Base-by-base conservation (phyloP, 2,329 filamentous ascomycete species). In the Septoria petroselini region DNA sequence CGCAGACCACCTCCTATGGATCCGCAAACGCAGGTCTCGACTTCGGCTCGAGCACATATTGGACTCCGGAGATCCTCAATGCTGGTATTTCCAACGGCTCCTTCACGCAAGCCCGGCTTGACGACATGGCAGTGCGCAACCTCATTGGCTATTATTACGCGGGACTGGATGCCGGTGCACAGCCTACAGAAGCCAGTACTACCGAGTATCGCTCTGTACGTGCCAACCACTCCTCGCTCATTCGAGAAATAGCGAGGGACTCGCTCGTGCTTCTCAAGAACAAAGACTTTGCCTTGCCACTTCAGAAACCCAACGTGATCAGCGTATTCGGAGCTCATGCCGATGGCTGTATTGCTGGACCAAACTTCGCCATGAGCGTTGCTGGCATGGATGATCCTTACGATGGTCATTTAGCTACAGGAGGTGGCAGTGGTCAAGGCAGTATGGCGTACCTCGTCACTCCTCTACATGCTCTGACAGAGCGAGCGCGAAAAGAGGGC, bases 211-310 rank as follows among this genome's bases (percentile, higher is more conserved):
- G 52, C 23, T 46, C 31, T 11, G 55, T 53, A n/a, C 46, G 50
- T 7, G 54, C 37, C 2, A 40, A 53, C 37, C 54, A 57, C 23
- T 48, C 53, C 7, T 41, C 45, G 40, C 38, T 55, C 12, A 58
- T 55, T 15, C 45, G 50, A 6, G 43, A 43, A 18, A 31, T 55
- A 15, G 45, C 33, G 4, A 12, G 34, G n/a, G 42, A 58, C 18
- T 51, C 50, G 1, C 35, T 53, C 4, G 80, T 79, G 0, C 60
- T 83, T 31, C 65, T 83, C 17, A 91, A 91, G 68, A 81, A 86
- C 50, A 76, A 76, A 18, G 76, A 80, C 46, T 72, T 80, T 1
- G 54, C 48, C 14, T 55, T 83, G 1, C 80, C 80, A 0, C 65
- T 82, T 2, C 62, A 75, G 14, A 74, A 74, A 17, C 68, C 69